phyloP scores from a whole-genome alignment of 2,329 filamentous ascomycete species.

The Fusarium lateritium region DNA sequence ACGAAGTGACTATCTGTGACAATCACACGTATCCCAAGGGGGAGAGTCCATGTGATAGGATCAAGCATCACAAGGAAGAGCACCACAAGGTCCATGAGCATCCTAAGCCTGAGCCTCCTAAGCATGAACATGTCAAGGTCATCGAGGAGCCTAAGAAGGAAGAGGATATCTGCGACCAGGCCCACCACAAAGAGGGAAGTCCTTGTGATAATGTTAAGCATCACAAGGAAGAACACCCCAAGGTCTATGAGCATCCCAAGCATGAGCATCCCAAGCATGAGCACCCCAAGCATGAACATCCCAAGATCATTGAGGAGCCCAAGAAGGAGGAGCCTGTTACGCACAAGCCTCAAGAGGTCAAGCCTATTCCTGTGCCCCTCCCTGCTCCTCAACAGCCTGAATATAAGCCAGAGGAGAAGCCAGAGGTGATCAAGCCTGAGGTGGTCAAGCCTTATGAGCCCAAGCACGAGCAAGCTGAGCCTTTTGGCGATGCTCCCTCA shows the following conservation, averaged over 20 bases:
- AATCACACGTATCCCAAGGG: slow-evolving; percentile 13
- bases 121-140: background rate
- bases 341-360: background rate
- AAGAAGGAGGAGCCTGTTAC: slow-evolving; percentile 20
- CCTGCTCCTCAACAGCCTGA: slow-evolving; percentile 1
- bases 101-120: background rate
- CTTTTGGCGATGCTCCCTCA: slow-evolving; percentile 7
- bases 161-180: slow-evolving; percentile 23
- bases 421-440: background rate
- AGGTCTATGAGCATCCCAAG: background rate
- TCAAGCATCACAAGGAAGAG: slow-evolving; percentile 8
- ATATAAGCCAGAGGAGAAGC: slow-evolving; percentile 4
- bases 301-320: background rate
- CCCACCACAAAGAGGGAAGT: background rate
- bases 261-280: background rate
- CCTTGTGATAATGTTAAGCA: slow-evolving; percentile 13
- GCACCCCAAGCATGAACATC: background rate
- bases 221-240: slow-evolving; percentile 5
- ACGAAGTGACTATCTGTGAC: slow-evolving; percentile 24
- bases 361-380: slow-evolving; percentile 24
- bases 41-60: slow-evolving; percentile 10
- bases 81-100: slow-evolving; percentile 1
- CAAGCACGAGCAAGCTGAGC: slow-evolving; percentile 5
- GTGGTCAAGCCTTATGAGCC: slow-evolving; percentile 9
- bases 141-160: slow-evolving; percentile 11